Evolutionary conservation across 768 basidiomycete species (phyloP), one percentile per base, ranked within the genome.

Genomic region (Coprinopsis cinerea): DNA sequence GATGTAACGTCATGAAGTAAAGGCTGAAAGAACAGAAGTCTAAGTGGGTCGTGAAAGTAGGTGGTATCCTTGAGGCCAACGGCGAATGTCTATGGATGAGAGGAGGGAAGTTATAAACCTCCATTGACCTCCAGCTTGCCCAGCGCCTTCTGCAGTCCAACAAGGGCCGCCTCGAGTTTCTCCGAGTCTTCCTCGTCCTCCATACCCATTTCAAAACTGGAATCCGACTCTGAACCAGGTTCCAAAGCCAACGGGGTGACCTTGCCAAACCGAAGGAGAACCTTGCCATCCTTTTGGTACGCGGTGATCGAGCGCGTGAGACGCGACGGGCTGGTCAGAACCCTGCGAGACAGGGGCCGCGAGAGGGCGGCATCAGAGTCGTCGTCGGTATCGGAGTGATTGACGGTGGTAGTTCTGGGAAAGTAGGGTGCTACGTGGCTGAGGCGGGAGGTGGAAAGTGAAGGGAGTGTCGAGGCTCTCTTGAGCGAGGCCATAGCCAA

Each of bases 211-310:
- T 43, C 41, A 22, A 23, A 47, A 24, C 24, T 32, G 9, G 46
- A 47, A 34, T 47, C 44, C 10, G 44, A 27, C 44, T 30, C 44
- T 25, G 42, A 43, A 28, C 11, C 20, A 15, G 20, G 11, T 14
- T 37, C 11, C 27, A n/a, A 34, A 13, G n/a, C 14, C 28, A 30
- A 39, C 10, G 25, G 46, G 18, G 23, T 39, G 15, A 45, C 35
- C 40, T 39, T 45, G 11, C 50, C 28, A 24, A 39, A 36, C 17
- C 30, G 25, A 18, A 30, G 25, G 14, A 42, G 20, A 20, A 30
- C 48, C 20, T 35, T 49, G 11, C 40, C 48, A 35, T 49, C 40
- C 28, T 23, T 49, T 26, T 49, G 18, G 26, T 24, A 49, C 7
- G 40, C 7, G n/a, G 48, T 49, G 10, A 27, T 30, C 4, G 26